Conservation (phyloP, 2,329 filamentous ascomycete genomes). For the Pseudogymnoascus verrucosus region DNA sequence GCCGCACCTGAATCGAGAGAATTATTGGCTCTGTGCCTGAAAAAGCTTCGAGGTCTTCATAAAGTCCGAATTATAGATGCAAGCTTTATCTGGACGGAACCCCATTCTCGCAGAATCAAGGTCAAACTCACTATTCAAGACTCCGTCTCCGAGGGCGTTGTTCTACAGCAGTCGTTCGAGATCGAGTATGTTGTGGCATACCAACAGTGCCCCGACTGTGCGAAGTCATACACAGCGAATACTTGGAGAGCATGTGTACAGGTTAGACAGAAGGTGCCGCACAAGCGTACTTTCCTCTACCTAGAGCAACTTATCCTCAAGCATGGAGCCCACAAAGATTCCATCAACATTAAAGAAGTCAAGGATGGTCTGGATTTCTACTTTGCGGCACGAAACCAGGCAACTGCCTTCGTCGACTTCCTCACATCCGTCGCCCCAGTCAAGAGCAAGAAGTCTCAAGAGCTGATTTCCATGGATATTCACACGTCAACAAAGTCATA, state of each 20-base stretch:
- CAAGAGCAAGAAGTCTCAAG: slow-evolving; percentile 74
- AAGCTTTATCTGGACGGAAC: slow-evolving; percentile 96
- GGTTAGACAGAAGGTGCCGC: slow-evolving; percentile 90
- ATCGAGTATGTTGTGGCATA: slow-evolving; percentile 84
- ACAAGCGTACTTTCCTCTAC: slow-evolving; percentile 78
- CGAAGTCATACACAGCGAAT: slow-evolving; percentile 93
- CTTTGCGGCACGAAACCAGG: slow-evolving; percentile 82
- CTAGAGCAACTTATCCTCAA: slow-evolving; percentile 95
- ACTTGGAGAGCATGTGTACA: slow-evolving; percentile 92
- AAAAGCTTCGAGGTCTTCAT: slow-evolving; percentile 75
- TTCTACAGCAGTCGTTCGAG: slow-evolving; percentile 90
- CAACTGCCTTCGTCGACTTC: slow-evolving; percentile 88
- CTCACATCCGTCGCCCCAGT: slow-evolving; percentile 73
- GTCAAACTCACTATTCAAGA: slow-evolving; percentile 92
- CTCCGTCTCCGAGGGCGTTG: slow-evolving; percentile 51
- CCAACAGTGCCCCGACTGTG: slow-evolving; percentile 91
- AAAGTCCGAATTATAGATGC: slow-evolving; percentile 95
- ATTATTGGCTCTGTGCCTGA: slow-evolving; percentile 81
- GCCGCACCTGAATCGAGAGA: slow-evolving; percentile 84
- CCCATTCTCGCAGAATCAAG: slow-evolving; percentile 84
- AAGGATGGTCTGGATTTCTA: slow-evolving; percentile 96
- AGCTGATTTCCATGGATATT: slow-evolving; percentile 86
- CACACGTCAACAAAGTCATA: slow-evolving; percentile 88
- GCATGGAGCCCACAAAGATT: slow-evolving; percentile 82
- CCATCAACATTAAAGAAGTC: slow-evolving; percentile 96